These are phyloP conservation scores for Linnemannia zychae DNA, from an alignment of 192 early-diverging fungal genomes.

Conservation along the genomic window DNA sequence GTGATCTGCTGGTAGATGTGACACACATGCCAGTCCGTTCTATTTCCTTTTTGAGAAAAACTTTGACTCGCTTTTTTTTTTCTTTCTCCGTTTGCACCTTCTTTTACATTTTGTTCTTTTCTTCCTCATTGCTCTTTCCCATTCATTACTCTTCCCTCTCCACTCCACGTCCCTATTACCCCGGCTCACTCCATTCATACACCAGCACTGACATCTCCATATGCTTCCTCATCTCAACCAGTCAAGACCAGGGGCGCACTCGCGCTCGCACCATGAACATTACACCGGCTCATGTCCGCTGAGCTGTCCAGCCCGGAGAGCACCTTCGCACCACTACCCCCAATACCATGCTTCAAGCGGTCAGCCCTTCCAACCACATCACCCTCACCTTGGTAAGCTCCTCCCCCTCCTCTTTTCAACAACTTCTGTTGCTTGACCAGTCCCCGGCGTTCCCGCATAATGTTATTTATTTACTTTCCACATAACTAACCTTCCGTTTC, in stretches of 20 bases:
- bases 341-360: background rate
- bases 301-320: conserved; percentile 30
- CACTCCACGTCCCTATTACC: background rate
- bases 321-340: conserved; percentile 27
- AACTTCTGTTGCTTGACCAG: too few species aligned
- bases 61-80: conserved; percentile 9
- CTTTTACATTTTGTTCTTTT: background rate
- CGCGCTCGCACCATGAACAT: conserved; percentile 32
- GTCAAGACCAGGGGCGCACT: conserved; percentile 7
- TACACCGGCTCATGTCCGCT: conserved; percentile 40
- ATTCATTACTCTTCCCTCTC: background rate
- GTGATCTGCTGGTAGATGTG: background rate
- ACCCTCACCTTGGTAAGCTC: conserved; percentile 32
- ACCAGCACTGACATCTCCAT: background rate
- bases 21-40: background rate
- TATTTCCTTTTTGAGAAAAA: background rate
- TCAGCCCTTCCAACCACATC: background rate
- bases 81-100: background rate
- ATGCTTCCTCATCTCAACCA: conserved; percentile 37
- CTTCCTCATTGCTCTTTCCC: background rate
- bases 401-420: background rate
- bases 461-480: background rate
- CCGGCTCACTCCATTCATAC: background rate
- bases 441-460: too few species aligned
- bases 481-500: background rate